Base-by-base conservation (phyloP, 2,329 filamentous ascomycete genomes). In the Paraconiothyrium brasiliense region DNA sequence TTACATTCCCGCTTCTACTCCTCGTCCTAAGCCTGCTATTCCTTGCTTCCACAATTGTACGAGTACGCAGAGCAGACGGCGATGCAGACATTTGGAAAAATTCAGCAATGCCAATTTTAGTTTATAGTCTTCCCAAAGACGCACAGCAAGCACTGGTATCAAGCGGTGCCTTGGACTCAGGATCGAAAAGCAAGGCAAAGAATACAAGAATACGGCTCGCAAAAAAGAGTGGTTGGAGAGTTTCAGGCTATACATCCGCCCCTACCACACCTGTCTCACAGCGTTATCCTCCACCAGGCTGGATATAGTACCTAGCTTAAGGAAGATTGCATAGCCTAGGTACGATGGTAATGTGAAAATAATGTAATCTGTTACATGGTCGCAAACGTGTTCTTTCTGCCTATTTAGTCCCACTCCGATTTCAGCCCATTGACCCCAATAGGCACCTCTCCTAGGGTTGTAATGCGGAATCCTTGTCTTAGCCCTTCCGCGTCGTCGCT, bases 41-140 rank as follows among this genome's bases (percentile, higher is more conserved):
- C 39, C 54, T 77, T 7, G 54, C 69, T 1, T 54, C 57, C 0
- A 76, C 75, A 0, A 72, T 76, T 0, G 27, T 64, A 3, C 69
- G 66, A 35, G 75, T 67, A 1, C 66, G 70, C 0, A 61, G 54
- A 5, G 65, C 68, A 9, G 48, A 58, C 2, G 20, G 34, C 2
- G 55, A 65, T 1, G 43, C 32, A 16, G 57, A 13, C 0, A 39
- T 73, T 0, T 78, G 73, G 74, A 78, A 78, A 30, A 77, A 67
- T 0, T 77, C 75, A 4, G 64, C 73, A 0, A 71, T 77, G 66
- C 71, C 75, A 0, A 63, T 70, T 0, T 59, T 76, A 0, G 66
- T 75, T 0, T 74, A 76, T 32, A 62, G 73, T 2, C 41, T 75
- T 1, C 70, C 70, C 0, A 60, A 69, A 10, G 69, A 72, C 1